Base-by-base conservation (phyloP, 768 basidiomycete species). In the Tricholoma hemisulphureum region DNA sequence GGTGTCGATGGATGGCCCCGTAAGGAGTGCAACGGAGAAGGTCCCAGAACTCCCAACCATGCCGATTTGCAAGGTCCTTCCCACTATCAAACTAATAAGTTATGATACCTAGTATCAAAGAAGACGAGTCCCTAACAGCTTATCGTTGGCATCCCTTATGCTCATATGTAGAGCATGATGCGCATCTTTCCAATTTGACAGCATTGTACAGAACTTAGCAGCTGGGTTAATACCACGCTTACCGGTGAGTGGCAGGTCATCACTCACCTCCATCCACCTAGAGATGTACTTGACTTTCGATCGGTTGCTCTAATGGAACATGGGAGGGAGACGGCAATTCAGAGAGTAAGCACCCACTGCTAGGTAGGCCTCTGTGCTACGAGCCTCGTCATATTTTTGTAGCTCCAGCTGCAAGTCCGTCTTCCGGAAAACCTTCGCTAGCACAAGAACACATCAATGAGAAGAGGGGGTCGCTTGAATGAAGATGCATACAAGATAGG, bases 31-130 rank as follows among this genome's bases (percentile, higher is more conserved):
- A 69, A 11, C 70, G 69, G 31, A 80, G 29, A 21, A 88, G 67
- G 59, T 84, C 77, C 23, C 59, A 61, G 13, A 69, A 62, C 1
- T 71, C 57, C 75, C 81, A 85, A 6, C 82, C 83, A 59, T 78
- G 64, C 3, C 46, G n/a, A 0, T 45, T 11, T 0, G 81, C 80
- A 24, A 77, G 61, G 0, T 0, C 0, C 49, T 62, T 67, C 18
- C 72, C 73, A 51, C 84, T 85, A 49, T 8, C 59, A 29, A 11
- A 23, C 26, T 34, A 43, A 57, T 41, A 20, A 37, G 26, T 23
- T 4, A 49, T 16, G 16, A 29, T 29, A 4, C 26, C 28, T 3
- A 39, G 32, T 23, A 37, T 29, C 20, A 16, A 14, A n/a, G 14
- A 21, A 53, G 5, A 24, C 9, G n/a, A 23, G 10, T 43, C 8